phyloP scores from a whole-genome alignment of 371 early-diverging fungal species.

The Lichtheimia hyalospora region DNA sequence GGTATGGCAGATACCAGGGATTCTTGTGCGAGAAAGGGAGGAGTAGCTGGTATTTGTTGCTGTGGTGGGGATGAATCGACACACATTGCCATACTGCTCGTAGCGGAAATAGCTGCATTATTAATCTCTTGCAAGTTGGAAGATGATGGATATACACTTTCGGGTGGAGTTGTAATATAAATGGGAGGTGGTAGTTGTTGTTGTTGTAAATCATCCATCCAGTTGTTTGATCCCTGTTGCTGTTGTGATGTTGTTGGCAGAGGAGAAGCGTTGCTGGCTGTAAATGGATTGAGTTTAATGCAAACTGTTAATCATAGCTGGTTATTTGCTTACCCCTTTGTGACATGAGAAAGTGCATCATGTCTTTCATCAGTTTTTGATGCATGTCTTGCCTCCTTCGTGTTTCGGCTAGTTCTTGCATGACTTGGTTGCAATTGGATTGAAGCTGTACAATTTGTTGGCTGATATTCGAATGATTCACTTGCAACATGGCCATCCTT shows the following conservation, averaged over 20 bases:
- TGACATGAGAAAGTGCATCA: conserved; percentile 22
- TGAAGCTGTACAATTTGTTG: conserved; percentile 65
- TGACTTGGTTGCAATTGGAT: conserved; percentile 59
- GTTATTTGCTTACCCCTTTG: too few species aligned
- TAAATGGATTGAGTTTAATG: too few species aligned
- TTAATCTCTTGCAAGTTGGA: too few species aligned
- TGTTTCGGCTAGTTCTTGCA: conserved; percentile 65
- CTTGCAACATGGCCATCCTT: conserved; percentile 66
- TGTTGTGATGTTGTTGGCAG: neutral
- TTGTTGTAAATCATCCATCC: too few species aligned
- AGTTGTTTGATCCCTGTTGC: neutral
- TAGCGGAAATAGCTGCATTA: neutral
- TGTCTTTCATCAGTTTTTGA: conserved; percentile 52
- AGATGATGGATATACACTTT: too few species aligned
- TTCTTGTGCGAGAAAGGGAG: neutral
- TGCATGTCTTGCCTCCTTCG: conserved; percentile 57
- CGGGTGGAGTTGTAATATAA: too few species aligned
- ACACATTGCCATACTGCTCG: too few species aligned
- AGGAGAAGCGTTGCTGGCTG: neutral
- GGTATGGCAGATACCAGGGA: neutral
- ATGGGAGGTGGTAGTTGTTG: neutral
- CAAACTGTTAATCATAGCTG: too few species aligned
- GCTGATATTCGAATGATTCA: conserved; percentile 61
- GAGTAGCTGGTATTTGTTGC: neutral
- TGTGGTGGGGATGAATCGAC: neutral